These are phyloP conservation scores for Picochlorum sp. DNA, from an alignment of 139 green algal species.

Conservation along the genomic window DNA sequence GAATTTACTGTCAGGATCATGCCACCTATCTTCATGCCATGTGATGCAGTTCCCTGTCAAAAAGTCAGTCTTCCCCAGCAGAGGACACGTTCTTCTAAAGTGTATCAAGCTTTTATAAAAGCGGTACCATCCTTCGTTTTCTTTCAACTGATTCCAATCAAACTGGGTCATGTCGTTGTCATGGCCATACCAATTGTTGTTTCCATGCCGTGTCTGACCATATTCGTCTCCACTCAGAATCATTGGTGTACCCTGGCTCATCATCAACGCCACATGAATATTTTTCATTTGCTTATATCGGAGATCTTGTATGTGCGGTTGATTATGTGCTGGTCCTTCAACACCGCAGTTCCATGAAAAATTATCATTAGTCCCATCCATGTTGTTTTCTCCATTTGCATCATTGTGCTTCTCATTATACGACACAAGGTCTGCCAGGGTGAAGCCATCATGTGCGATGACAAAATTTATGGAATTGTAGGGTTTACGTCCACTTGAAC, in stretches of 20 bases:
- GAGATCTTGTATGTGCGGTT: constrained; percentile 34
- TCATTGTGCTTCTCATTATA: constrained; percentile 81
- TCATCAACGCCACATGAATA: constrained; percentile 75
- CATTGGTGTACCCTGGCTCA: constrained; percentile 91
- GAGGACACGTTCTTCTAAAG: constrained; percentile 67
- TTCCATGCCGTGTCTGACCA: constrained; percentile 66
- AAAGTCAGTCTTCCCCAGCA: constrained; percentile 74
- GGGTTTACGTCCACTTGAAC: constrained; percentile 42
- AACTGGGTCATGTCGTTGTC: constrained; percentile 74
- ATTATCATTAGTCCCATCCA: constrained; percentile 95
- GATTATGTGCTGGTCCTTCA: constrained; percentile 75
- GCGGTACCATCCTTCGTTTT: constrained; percentile 29
- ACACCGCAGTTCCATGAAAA: constrained; percentile 95
- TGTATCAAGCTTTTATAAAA: constrained; percentile 61
- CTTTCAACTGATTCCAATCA: constrained; percentile 52
- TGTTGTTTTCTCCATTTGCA: constrained; percentile 67
- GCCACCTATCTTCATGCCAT: constrained; percentile 96
- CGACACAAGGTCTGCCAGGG: constrained; percentile 82
- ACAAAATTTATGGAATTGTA: constrained; percentile 96
- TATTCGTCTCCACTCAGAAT: constrained; percentile 55
- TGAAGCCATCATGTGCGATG: constrained; percentile 92
- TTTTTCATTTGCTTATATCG: constrained; percentile 84
- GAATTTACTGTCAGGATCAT: constrained; percentile 82
- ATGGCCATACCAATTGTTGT: constrained; percentile 99
- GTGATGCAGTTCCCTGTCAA: constrained; percentile 72